These are phyloP conservation scores for Russula sp. DNA, from an alignment of 768 basidiomycete species.

Conservation along the genomic window DNA sequence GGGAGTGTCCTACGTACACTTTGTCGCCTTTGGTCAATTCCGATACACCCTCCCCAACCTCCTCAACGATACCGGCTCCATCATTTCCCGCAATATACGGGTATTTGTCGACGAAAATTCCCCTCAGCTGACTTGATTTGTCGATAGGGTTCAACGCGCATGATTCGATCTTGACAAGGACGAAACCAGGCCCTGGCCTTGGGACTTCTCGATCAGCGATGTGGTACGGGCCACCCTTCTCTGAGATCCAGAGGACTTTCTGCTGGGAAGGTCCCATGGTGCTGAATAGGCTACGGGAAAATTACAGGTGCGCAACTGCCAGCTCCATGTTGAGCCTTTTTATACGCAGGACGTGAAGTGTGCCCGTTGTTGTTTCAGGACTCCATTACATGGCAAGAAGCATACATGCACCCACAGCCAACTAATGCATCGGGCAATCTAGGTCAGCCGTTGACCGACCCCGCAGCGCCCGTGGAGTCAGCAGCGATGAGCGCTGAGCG, in stretches of 20 bases:
- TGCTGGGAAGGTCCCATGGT: slow-evolving; percentile 6
- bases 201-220: slow-evolving; percentile 10
- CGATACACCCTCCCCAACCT: slow-evolving; percentile 26
- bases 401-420: too few relatives aligned
- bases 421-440: too few relatives aligned
- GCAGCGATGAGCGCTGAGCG: too few relatives aligned
- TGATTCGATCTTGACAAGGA: slow-evolving; percentile 20
- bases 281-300: not conserved
- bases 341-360: not conserved
- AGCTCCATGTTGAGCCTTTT: not conserved
- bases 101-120: slow-evolving; percentile 21
- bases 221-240: slow-evolving; percentile 1
- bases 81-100: slow-evolving; percentile 24
- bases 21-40: slow-evolving; percentile 25
- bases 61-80: slow-evolving; percentile 24
- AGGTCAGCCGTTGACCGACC: too few relatives aligned
- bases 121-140: slow-evolving; percentile 16
- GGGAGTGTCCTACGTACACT: slow-evolving; percentile 19
- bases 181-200: slow-evolving; percentile 15
- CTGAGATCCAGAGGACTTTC: slow-evolving; percentile 8
- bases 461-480: too few relatives aligned
- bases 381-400: too few relatives aligned
- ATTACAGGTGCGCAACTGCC: not conserved
- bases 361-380: too few relatives aligned
- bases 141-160: slow-evolving; percentile 23